These are phyloP conservation scores for Penstemon barbatus DNA, from an alignment of 257 asterid genomes.

Conservation along the genomic window DNA sequence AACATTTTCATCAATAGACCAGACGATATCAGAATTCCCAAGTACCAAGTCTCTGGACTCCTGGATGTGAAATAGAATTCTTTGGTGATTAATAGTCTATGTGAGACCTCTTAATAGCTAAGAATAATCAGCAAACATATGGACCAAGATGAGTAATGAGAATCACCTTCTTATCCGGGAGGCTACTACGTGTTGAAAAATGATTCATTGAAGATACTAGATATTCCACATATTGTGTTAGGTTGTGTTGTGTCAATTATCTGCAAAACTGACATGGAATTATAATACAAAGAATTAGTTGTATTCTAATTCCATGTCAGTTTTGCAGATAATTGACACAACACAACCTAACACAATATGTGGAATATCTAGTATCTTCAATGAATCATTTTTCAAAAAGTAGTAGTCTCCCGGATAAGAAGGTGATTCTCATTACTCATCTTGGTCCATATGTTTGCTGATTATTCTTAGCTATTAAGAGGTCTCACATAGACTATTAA, in stretches of 20 bases:
- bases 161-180: slow-evolving; percentile 28
- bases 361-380: slow-evolving; percentile 15
- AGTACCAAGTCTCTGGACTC: too few relatives aligned
- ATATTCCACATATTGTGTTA: slow-evolving; percentile 18
- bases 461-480: not conserved
- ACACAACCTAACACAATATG: slow-evolving; percentile 12
- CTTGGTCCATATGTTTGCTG: not conserved
- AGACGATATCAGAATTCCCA: too few relatives aligned
- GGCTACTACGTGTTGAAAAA: slow-evolving; percentile 29
- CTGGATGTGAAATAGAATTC: slow-evolving; percentile 27
- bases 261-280: slow-evolving; percentile 30
- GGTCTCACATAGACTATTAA: slow-evolving; percentile 19
- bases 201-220: slow-evolving; percentile 29
- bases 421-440: slow-evolving; percentile 20
- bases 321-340: slow-evolving; percentile 24
- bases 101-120: not conserved
- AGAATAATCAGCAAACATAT: not conserved
- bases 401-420: slow-evolving; percentile 23
- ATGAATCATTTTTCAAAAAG: slow-evolving; percentile 37
- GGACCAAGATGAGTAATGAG: slow-evolving; percentile 1
- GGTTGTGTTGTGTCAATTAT: slow-evolving; percentile 21
- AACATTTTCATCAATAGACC: slow-evolving; percentile 31
- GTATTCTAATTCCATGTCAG: slow-evolving; percentile 29
- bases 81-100: slow-evolving; percentile 16
- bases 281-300: not conserved